Evolutionary conservation across 148 eudicot genomes (phyloP).

Genomic region (Camellia sinensis): DNA sequence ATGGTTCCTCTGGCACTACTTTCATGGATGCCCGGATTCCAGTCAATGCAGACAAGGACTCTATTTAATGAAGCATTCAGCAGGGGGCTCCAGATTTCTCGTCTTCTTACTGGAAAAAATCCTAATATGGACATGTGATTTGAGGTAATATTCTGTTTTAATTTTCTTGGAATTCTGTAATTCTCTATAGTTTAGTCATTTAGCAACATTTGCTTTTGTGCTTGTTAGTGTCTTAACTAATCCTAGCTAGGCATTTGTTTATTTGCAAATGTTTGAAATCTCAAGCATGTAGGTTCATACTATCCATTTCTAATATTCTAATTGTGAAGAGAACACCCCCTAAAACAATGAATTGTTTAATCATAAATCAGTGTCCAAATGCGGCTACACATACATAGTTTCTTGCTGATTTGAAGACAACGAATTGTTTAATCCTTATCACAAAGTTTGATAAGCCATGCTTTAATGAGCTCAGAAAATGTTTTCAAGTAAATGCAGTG

Average conservation of each 20-base stretch:
- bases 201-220: background rate
- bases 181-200: background rate
- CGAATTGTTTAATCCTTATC: background rate
- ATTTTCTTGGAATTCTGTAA: background rate
- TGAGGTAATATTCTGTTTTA: conserved; percentile 32
- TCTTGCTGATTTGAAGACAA: background rate
- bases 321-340: no score
- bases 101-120: conserved; percentile 69
- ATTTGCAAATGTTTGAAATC: background rate
- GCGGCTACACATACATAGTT: background rate
- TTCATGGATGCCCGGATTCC: conserved; percentile 97
- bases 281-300: background rate
- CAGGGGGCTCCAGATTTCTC: conserved; percentile 87
- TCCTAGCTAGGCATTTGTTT: background rate
- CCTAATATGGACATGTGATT: conserved; percentile 28
- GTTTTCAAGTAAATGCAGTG: no score
- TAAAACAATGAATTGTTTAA: no score
- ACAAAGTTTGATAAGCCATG: background rate
- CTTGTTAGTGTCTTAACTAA: background rate
- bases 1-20: conserved; percentile 83
- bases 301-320: no score
- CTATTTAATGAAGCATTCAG: conserved; percentile 92
- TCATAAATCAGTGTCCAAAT: background rate
- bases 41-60: conserved; percentile 91
- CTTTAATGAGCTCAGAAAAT: background rate